Evolutionary conservation across 495 filamentous ascomycete genomes (phyloP), one percentile per base, ranked within the genome.

Genomic region (Aspergillus panamensis): DNA sequence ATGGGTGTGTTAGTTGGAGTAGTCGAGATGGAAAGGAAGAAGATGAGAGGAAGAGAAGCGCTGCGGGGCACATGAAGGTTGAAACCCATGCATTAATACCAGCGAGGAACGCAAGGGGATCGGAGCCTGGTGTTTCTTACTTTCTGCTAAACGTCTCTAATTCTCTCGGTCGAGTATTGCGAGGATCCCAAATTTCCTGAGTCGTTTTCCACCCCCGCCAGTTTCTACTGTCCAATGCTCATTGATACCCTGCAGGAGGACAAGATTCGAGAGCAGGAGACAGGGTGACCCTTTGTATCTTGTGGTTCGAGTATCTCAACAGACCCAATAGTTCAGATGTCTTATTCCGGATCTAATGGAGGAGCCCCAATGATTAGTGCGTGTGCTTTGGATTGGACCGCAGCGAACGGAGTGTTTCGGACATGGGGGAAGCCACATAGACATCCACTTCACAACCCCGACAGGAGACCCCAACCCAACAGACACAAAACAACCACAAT

Each of bases 1-100:
- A 16, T 4, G 9, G n/a, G 10, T 17, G 20, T 58, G 57, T 58
- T 57, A 56, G 55, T 55, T 42, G 54, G 43, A 25, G 25, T 40
- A 14, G n/a, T n/a, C n/a, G 37, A 40, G 9, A 9, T 13, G 37
- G 12, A 40, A 13, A 14, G 12, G 37, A 14, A 13, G 37, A 13
- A 40, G 13, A 40, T n/a, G n/a, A 16, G 37, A 40, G 12, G 3
- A 40, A 9, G 9, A 14, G 16, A 14, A 16, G 3, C 16, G 37
- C 16, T 13, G 37, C 37, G 37, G 37, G 37, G 37, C 37, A 5
- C 37, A 12, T 40, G 12, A 25, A 5, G 25, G 25, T 25, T 25
- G 25, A 25, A 25, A 5, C 25, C 5, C 2, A 25, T 25, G 25
- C 25, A 25, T 25, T 25, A 25, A 25, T 5, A 25, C 25, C 25